A percentile compares a stretch with the other conserved stretches of the same genome.
Conservation (phyloP, 805 yeast genomes). For the Blastobotrys attinorum region DNA sequence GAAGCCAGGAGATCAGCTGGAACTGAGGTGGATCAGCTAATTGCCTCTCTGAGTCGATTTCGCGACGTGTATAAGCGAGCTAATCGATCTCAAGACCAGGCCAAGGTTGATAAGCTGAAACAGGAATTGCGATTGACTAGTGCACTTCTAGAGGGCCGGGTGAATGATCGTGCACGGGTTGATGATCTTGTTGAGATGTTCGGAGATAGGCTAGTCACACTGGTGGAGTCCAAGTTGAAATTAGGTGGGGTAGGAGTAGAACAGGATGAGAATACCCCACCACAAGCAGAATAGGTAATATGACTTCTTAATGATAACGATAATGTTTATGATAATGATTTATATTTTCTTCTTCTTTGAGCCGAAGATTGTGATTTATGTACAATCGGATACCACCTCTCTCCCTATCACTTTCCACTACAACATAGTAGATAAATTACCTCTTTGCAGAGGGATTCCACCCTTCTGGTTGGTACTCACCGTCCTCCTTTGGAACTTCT, state of each 20-base stretch:
- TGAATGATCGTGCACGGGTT: conserved; percentile 3
- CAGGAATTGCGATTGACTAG: conserved; percentile 12
- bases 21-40: conserved; percentile 6
- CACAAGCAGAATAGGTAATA: too few species aligned
- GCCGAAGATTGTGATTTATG: too few species aligned
- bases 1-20: too few species aligned
- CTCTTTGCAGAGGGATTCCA: conserved; percentile 5
- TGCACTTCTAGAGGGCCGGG: conserved; percentile 9
- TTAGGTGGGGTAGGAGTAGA: neutral
- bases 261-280: neutral
- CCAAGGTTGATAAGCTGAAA: conserved; percentile 9
- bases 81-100: conserved; percentile 4
- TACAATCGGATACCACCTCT: too few species aligned
- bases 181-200: conserved; percentile 21
- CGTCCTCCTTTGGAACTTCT: conserved; percentile 3
- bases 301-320: too few species aligned
- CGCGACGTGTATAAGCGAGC: conserved; percentile 8
- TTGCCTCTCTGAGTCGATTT: conserved; percentile 5
- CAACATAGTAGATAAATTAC: neutral
- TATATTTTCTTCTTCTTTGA: too few species aligned
- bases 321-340: too few species aligned
- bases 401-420: too few species aligned
- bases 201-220: conserved; percentile 12
- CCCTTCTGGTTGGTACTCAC: conserved; percentile 7
- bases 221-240: conserved; percentile 7